Evolutionary conservation across 768 basidiomycete species (phyloP), one percentile per base, ranked within the genome.

Genomic region (Tubosaeta sp.): DNA sequence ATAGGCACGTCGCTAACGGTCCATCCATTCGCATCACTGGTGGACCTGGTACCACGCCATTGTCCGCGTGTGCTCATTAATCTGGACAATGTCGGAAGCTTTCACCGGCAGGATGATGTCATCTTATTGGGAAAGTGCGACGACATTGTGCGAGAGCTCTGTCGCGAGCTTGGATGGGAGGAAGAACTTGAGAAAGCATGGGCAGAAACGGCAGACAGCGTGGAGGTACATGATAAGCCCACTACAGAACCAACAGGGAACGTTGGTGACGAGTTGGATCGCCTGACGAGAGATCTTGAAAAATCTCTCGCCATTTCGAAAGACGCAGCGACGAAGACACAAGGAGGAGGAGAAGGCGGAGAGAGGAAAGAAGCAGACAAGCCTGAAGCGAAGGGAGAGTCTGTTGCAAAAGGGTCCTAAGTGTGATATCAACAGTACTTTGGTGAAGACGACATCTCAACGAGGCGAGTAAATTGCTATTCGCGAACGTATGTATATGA

Each of bases 1-100:
- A 84, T 96, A 58, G 94, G 94, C 24, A 97, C 94, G 0, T 94
- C 92, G 2, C 76, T 95, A 42, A 84, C 82, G 0, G 90, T 94
- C 11, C 82, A 87, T 46, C 92, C 91, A 2, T 96, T 98, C 65
- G 92, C 94, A 6, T 80, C 82, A 1, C 80, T 98, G 21, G 78
- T 86, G 10, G 68, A 72, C 38, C 66, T 78, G 49, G 83, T 87
- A 0, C 72, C 74, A 4, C 52, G 69, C 2, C 57, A 58, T 9
- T 90, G 85, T 59, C 91, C 88, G 3, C 85, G 94, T 2, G 76
- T 95, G n/a, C 77, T 97, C 27, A 84, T 98, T 69, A 96, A 96
- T 65, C 75, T 92, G 39, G 92, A 95, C 52, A 67, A 68, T 2
- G 94, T 91, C 2, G 92, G 93, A 1, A 71, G 81, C 59, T 76